Evolutionary conservation across 1,284 basidiomycete species (phyloP).

Genomic region (Sanguinoderma infundibulare): DNA sequence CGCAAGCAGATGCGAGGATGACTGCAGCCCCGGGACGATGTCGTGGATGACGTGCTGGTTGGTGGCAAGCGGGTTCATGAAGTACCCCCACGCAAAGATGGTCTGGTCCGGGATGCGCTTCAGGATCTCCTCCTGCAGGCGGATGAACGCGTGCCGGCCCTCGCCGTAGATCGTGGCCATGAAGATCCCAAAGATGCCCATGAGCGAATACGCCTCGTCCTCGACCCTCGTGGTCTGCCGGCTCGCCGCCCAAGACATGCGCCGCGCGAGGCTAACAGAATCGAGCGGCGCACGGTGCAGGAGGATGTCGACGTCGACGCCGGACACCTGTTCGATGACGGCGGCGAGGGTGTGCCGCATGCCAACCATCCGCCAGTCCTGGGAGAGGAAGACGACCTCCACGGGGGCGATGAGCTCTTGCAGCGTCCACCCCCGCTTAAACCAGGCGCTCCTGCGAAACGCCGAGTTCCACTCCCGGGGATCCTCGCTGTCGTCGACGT

Average conservation of each 20-base stretch:
- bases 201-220: conserved; percentile 14
- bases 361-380: conserved; percentile 6
- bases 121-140: conserved; percentile 15
- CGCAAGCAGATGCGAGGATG: not conserved
- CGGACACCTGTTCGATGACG: conserved; percentile 4
- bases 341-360: not conserved
- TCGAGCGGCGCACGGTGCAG: not conserved
- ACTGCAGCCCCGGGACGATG: not conserved
- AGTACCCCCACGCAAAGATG: conserved; percentile 12
- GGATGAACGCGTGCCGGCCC: conserved; percentile 6
- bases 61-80: not conserved
- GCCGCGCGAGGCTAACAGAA: conserved; percentile 1
- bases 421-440: conserved; percentile 12
- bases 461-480: not conserved
- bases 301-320: conserved; percentile 1
- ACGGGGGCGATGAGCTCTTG: conserved; percentile 13
- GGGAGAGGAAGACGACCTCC: conserved; percentile 6
- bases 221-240: conserved; percentile 10
- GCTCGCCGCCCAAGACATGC: conserved; percentile 12
- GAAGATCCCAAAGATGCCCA: conserved; percentile 13
- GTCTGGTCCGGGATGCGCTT: conserved; percentile 4
- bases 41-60: not conserved
- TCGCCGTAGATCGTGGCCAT: conserved; percentile 14
- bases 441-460: conserved; percentile 1
- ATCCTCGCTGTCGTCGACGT: conserved; percentile 3